phyloP scores from a whole-genome alignment of 192 early-diverging fungal genomes.

The Coemansia sp. region DNA sequence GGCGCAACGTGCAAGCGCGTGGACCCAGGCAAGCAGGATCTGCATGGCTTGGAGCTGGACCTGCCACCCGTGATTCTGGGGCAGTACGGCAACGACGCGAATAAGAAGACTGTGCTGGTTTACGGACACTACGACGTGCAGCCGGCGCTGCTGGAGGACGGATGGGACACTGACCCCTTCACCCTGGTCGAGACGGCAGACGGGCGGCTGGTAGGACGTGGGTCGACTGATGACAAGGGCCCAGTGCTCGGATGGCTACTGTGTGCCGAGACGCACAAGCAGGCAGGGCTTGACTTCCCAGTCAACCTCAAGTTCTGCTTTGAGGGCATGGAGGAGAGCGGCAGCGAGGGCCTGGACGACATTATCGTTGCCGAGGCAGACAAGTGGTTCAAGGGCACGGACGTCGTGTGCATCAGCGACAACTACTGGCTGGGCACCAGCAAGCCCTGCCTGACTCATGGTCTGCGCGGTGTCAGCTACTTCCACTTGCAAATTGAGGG shows the following conservation, averaged over 20 bases:
- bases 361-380: constrained; percentile 86
- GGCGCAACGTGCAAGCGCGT: constrained; percentile 65
- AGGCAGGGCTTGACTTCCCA: constrained; percentile 86
- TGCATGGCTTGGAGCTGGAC: constrained; percentile 77
- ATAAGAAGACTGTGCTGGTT: constrained; percentile 95
- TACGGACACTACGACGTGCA: constrained; percentile 99
- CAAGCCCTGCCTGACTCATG: constrained; percentile 98
- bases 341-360: constrained; percentile 93
- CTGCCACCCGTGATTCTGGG: constrained; percentile 93
- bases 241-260: constrained; percentile 98
- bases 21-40: constrained; percentile 80
- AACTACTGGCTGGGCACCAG: constrained; percentile 98
- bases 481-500: constrained; percentile 72
- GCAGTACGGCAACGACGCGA: constrained; percentile 85
- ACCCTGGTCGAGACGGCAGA: constrained; percentile 82
- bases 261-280: constrained; percentile 92
- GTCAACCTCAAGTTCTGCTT: constrained; percentile 97
- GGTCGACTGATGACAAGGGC: constrained; percentile 96
- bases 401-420: constrained; percentile 96
- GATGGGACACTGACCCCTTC: constrained; percentile 94
- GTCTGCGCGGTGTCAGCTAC: constrained; percentile 80
- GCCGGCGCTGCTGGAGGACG: constrained; percentile 82
- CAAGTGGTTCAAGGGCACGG: constrained; percentile 87
- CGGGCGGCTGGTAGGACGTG: constrained; percentile 86
- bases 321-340: constrained; percentile 92